These are phyloP conservation scores for Colletotrichum musae DNA, from an alignment of 2,329 filamentous ascomycete species.

Conservation along the genomic window DNA sequence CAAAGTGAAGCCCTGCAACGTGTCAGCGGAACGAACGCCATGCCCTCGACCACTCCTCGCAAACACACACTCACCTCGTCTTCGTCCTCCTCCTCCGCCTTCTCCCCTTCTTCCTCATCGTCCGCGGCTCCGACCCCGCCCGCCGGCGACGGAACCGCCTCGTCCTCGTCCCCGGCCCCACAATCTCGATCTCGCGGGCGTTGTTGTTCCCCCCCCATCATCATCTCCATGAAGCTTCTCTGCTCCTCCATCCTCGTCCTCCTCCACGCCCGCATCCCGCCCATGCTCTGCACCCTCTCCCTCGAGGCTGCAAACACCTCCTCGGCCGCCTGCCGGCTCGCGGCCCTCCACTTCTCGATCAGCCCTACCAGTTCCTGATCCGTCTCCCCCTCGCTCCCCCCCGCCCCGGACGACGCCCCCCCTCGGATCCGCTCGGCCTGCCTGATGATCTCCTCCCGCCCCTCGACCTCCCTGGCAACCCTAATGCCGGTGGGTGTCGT, in stretches of 20 bases:
- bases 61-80: conserved; percentile 17
- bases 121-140: conserved; percentile 3
- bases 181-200: conserved; percentile 1
- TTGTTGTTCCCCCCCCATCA: conserved; percentile 50
- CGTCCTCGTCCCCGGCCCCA: not conserved
- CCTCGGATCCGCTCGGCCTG: conserved; percentile 30
- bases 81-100: conserved; percentile 1
- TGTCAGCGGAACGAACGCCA: conserved; percentile 10
- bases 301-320: conserved; percentile 37
- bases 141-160: not conserved
- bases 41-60: not conserved
- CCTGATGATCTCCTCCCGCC: conserved; percentile 36
- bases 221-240: conserved; percentile 51
- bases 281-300: conserved; percentile 32
- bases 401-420: not conserved
- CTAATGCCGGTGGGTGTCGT: conserved; percentile 2
- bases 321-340: conserved; percentile 40
- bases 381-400: conserved; percentile 6
- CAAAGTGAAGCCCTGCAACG: conserved; percentile 40
- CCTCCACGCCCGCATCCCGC: conserved; percentile 30
- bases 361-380: conserved; percentile 34
- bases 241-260: conserved; percentile 41
- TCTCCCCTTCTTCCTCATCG: not conserved
- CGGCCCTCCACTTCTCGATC: conserved; percentile 40
- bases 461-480: conserved; percentile 21